These are phyloP conservation scores for Closterium sp. DNA, from an alignment of 139 green algal species.

Conservation along the genomic window DNA sequence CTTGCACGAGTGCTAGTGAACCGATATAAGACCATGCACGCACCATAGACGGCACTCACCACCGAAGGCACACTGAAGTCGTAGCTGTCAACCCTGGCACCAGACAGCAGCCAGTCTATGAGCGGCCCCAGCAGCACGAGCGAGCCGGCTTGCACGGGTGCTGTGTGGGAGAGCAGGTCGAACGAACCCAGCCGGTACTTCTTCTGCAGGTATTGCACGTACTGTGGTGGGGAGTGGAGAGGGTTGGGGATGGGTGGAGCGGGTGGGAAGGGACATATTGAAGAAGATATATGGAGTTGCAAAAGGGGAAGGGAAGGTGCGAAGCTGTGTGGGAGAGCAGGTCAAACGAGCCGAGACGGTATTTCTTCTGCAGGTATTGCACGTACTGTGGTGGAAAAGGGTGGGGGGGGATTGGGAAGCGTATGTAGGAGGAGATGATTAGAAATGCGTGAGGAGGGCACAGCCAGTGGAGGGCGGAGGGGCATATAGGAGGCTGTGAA, in stretches of 20 bases:
- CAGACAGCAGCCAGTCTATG: constrained; percentile 67
- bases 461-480: too few species aligned
- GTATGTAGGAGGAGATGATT: too few species aligned
- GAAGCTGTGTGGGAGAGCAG: constrained; percentile 73
- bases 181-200: constrained; percentile 72
- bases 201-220: constrained; percentile 78
- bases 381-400: constrained; percentile 54
- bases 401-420: too few species aligned
- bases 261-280: too few species aligned
- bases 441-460: too few species aligned
- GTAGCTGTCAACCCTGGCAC: constrained; percentile 68
- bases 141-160: constrained; percentile 69
- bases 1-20: constrained; percentile 65
- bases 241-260: too few species aligned
- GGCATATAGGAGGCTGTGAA: not conserved
- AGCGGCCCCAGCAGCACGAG: constrained; percentile 74
- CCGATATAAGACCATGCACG: not conserved
- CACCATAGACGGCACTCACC: not conserved
- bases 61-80: constrained; percentile 53
- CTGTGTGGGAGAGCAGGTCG: constrained; percentile 83
- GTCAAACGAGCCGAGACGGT: constrained; percentile 74
- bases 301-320: constrained; percentile 55
- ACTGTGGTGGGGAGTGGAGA: constrained; percentile 8
- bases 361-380: constrained; percentile 76
- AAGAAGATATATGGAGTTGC: too few species aligned